Base-by-base conservation (phyloP, 2,329 filamentous ascomycete species). In the Exophiala alcalophila region DNA sequence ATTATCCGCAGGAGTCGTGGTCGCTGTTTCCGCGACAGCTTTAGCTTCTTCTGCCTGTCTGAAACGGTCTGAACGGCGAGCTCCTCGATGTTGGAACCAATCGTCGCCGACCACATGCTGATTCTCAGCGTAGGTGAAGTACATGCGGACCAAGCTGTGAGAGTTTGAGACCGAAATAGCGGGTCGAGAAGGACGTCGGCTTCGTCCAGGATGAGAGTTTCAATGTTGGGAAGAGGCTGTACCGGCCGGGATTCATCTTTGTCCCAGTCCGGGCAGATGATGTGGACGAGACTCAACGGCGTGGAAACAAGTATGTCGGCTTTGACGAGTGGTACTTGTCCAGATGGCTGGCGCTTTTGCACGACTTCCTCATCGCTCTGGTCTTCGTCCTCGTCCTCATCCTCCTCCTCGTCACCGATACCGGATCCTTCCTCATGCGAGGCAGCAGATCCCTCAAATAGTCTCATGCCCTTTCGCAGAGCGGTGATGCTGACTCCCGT, bases 71-170 rank as follows among this genome's bases (percentile, higher is more conserved):
- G 77, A 5, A 77, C 77, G 32, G 87, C 78, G 5, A 96, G 71
- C 14, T 81, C 73, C 67, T 98, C 92, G 28, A 97, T 86, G 56
- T 84, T 92, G 11, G 91, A 95, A 3, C 86, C 88, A 83, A 98
- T 96, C 0, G 92, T 98, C 10, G 92, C 92, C 10, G 92, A 97
- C 89, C 91, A 98, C 47, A 94, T 81, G 7, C 85, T 87, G 3
- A 88, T 74, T 16, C 81, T 78, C 6, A 97, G 71, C n/a, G 74
- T 66, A 3, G 78, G 72, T 54, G 83, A 81, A 2, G 72, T 80
- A 63, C 91, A 91, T 3, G 85, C 78, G 28, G 79, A 77, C 89
- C 90, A 96, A 50, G 97, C 82, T 3, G 77, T 76, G 25, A 94
- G 71, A 0, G 89, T 96, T 63, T 96, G 89, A 15, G 92, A 84